phyloP scores from a whole-genome alignment of 1,284 basidiomycete species.

The Anthracocystis panici-leucophaei region DNA sequence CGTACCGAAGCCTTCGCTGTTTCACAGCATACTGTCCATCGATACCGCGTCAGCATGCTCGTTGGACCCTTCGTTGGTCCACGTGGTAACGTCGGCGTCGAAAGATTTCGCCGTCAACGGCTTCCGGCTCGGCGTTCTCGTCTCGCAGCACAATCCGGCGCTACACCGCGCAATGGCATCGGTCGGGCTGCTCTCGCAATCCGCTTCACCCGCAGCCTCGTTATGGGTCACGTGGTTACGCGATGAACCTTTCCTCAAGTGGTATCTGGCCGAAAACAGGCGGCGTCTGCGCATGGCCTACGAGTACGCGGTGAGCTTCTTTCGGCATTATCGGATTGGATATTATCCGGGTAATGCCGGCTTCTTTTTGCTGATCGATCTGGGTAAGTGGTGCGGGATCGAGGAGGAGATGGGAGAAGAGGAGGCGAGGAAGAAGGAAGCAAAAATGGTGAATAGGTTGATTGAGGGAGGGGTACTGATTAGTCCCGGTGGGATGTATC shows the following conservation, averaged over 20 bases:
- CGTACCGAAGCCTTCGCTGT: constrained; percentile 26
- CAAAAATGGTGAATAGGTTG: constrained; percentile 22
- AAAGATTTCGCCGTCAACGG: constrained; percentile 64
- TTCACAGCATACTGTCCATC: constrained; percentile 55
- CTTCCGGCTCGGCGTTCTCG: constrained; percentile 55
- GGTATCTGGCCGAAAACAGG: constrained; percentile 57
- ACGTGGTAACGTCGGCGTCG: constrained; percentile 54
- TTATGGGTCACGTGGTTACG: constrained; percentile 47
- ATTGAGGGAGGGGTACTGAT: constrained; percentile 45
- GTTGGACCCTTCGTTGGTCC: constrained; percentile 42
- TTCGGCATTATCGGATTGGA: constrained; percentile 32
- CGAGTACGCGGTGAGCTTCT: constrained; percentile 31
- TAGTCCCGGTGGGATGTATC: constrained; percentile 56
- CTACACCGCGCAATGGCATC: constrained; percentile 41
- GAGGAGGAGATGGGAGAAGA: not conserved
- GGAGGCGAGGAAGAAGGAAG: constrained; percentile 28
- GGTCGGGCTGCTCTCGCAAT: constrained; percentile 38
- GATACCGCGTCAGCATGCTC: constrained; percentile 40
- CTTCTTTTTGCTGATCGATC: constrained; percentile 56
- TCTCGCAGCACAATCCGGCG: constrained; percentile 54
- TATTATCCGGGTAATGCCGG: constrained; percentile 49
- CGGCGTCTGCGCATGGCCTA: constrained; percentile 37
- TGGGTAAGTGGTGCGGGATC: constrained; percentile 18
- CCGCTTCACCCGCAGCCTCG: constrained; percentile 32
- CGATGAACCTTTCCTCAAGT: constrained; percentile 42